phyloP scores from a whole-genome alignment of 1,139 yeast genomes.

The Blastobotrys proliferans region DNA sequence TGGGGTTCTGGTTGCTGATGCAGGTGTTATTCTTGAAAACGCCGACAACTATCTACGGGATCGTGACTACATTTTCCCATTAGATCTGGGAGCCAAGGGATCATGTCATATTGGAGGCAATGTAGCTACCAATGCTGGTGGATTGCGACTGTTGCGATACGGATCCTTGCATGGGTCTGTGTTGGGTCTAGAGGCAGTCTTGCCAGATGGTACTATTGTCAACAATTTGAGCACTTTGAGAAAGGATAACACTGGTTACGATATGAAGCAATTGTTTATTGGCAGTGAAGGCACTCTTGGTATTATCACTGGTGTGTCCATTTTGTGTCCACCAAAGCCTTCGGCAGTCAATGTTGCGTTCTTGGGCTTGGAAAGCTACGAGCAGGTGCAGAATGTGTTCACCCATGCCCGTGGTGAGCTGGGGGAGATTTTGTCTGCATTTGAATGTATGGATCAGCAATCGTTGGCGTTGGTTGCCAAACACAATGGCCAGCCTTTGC shows the following conservation, averaged over 20 bases:
- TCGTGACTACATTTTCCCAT: slow-evolving; percentile 83
- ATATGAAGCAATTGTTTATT: slow-evolving; percentile 83
- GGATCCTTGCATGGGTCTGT: slow-evolving; percentile 94
- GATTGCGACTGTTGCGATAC: slow-evolving; percentile 78
- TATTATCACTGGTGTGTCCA: slow-evolving; percentile 82
- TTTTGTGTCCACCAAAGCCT: slow-evolving; percentile 90
- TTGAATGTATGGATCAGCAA: slow-evolving; percentile 86
- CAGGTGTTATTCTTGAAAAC: slow-evolving; percentile 83
- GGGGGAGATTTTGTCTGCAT: slow-evolving; percentile 84
- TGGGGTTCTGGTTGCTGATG: slow-evolving; percentile 84
- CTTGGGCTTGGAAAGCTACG: slow-evolving; percentile 76
- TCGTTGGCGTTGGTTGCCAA: slow-evolving; percentile 66
- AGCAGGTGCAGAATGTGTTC: slow-evolving; percentile 77
- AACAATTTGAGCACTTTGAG: slow-evolving; percentile 78
- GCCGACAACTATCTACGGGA: slow-evolving; percentile 81
- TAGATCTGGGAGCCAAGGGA: slow-evolving; percentile 95
- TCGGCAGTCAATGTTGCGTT: slow-evolving; percentile 84
- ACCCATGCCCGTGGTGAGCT: slow-evolving; percentile 74
- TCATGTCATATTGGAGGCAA: slow-evolving; percentile 96
- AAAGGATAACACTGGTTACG: slow-evolving; percentile 94
- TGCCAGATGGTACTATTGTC: slow-evolving; percentile 82
- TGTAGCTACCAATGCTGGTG: slow-evolving; percentile 97
- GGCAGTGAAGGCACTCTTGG: slow-evolving; percentile 95
- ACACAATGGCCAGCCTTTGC: slow-evolving; percentile 51
- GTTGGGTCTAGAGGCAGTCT: slow-evolving; percentile 84